Conservation (phyloP, 129 eudicot species). For the Mikania micrantha region DNA sequence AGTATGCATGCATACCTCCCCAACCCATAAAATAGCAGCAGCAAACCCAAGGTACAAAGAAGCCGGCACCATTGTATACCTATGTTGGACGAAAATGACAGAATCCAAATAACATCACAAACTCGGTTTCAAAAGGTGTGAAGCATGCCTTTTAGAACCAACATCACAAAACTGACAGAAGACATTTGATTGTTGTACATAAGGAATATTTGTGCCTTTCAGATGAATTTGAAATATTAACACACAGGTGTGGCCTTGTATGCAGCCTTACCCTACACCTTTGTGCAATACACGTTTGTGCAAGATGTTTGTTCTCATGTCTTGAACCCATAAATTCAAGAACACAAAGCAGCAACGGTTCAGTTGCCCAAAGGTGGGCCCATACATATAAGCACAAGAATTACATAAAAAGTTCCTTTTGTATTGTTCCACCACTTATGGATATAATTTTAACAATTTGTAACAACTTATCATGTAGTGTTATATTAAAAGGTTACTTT, state of each 20-base stretch:
- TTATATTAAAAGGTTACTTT: too few species aligned
- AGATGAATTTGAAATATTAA: background rate
- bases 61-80: slow-evolving; percentile 96
- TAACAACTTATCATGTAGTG: background rate
- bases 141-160: too few species aligned
- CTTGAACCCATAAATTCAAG: too few species aligned
- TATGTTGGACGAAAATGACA: slow-evolving; percentile 21
- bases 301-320: too few species aligned
- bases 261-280: too few species aligned
- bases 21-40: slow-evolving; percentile 99
- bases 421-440: background rate
- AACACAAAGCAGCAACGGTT: too few species aligned
- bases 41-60: slow-evolving; percentile 87
- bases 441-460: background rate
- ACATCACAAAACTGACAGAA: background rate
- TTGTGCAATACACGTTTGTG: too few species aligned
- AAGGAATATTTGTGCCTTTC: background rate
- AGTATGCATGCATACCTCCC: slow-evolving; percentile 44
- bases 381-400: background rate
- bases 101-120: background rate
- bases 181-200: background rate
- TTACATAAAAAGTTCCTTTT: background rate
- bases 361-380: too few species aligned
- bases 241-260: too few species aligned
- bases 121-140: too few species aligned